Base-by-base conservation (phyloP, 345 rosid genomes). In the Citropsis articulata region DNA sequence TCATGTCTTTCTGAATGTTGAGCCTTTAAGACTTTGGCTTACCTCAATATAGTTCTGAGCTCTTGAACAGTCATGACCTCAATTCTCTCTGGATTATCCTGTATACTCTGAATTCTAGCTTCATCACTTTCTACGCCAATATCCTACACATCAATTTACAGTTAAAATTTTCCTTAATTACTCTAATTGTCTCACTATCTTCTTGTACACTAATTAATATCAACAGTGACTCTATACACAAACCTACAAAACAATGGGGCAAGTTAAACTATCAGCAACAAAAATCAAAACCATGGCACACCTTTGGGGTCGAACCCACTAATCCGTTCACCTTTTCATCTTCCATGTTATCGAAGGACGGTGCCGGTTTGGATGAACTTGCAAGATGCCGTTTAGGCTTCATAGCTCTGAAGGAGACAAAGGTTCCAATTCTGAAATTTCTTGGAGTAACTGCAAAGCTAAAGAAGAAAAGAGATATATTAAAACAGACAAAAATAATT, bases 11-110 rank as follows among this genome's bases (percentile, higher is more conserved):
- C 50, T 22, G 55, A 9, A 68, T 27, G 28, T 50, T 25, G 66
- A 9, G 48, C 16, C 61, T 66, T 38, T 77, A 76, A n/a, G 68
- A 61, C 50, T 75, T 69, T 50, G 74, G 63, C 79, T 84, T 82
- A 89, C 98, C 98, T 92, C 84, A 93, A 77, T 28, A 79, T 68
- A 57, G 89, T 69, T 84, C 87, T 88, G 69, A 95, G 95, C 75
- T 93, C 81, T 84, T 86, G 94, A 88, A 89, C 25, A 59, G 27
- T 59, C 63, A 9, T 22, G 28, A 59, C 63, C 63, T 59, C 12
- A 16, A 59, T 59, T 59, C 25, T 59, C 63, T 8, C 10, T 3
- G 63, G 62, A 57, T 57, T 24, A 57, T 57, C 62, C 62, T 6
- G n/a, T 21, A 8, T 57, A 19, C 62, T 57, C 62, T 57, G 28